Conservation (phyloP, 495 filamentous ascomycete species). For the Podospora australis region DNA sequence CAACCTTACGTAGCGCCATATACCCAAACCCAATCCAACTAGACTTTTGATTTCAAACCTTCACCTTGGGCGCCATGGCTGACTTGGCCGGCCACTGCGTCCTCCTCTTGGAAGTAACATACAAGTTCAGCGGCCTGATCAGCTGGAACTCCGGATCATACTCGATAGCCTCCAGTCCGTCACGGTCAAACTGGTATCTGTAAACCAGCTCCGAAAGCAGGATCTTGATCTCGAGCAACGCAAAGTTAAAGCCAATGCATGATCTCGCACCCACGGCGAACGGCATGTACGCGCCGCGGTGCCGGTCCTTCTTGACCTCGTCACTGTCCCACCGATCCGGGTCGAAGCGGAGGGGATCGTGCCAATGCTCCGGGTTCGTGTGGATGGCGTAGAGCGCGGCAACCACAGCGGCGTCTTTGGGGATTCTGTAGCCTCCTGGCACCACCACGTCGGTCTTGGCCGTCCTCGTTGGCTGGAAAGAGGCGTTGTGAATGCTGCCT, state of each 20-base stretch:
- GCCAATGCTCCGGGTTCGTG: slow-evolving; percentile 46
- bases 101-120: slow-evolving; percentile 41
- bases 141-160: slow-evolving; percentile 54
- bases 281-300: slow-evolving; percentile 43
- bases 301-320: slow-evolving; percentile 31
- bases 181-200: slow-evolving; percentile 45
- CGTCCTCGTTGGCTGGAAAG: slow-evolving; percentile 50
- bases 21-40: too few species aligned
- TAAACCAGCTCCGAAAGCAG: slow-evolving; percentile 47
- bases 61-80: too few species aligned
- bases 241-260: slow-evolving; percentile 57
- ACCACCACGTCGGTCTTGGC: slow-evolving; percentile 45
- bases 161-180: slow-evolving; percentile 30
- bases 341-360: slow-evolving; percentile 46
- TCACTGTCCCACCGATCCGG: slow-evolving; percentile 51
- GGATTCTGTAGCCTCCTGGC: slow-evolving; percentile 48
- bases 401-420: slow-evolving; percentile 44
- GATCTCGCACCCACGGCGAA: slow-evolving; percentile 45
- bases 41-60: too few species aligned
- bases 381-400: slow-evolving; percentile 45
- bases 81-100: slow-evolving; percentile 38
- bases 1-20: too few species aligned
- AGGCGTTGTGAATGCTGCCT: slow-evolving; percentile 51
- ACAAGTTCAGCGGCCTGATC: slow-evolving; percentile 51
- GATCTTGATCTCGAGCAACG: slow-evolving; percentile 47